Evolutionary conservation across 768 basidiomycete species (phyloP).

Genomic region (Cantharellus cinnabarinus): DNA sequence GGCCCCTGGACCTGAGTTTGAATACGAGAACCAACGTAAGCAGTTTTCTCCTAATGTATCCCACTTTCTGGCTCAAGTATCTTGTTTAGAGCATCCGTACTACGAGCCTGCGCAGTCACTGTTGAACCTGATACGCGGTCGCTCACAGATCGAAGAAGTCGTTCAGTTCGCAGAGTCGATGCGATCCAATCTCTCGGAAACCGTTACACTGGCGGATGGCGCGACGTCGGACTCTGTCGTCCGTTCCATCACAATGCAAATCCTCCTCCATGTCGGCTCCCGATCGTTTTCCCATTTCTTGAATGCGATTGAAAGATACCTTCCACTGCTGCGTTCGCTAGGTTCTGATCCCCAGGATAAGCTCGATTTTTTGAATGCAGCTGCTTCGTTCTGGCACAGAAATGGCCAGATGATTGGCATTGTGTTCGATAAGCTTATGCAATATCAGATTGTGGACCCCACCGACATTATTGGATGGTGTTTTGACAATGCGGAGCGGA

Average conservation of each 20-base stretch:
- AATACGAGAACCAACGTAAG: slow-evolving; percentile 64
- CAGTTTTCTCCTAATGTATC: slow-evolving; percentile 1
- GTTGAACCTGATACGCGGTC: slow-evolving; percentile 60
- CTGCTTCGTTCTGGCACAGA: slow-evolving; percentile 62
- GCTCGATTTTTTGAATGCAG: slow-evolving; percentile 47
- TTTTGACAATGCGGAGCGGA: slow-evolving; percentile 22
- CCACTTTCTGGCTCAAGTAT: not conserved
- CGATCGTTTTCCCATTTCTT: slow-evolving; percentile 95
- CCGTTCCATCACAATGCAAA: slow-evolving; percentile 69
- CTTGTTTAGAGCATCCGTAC: slow-evolving; percentile 41
- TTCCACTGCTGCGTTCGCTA: slow-evolving; percentile 41
- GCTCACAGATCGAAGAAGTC: slow-evolving; percentile 63
- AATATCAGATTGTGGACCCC: slow-evolving; percentile 93
- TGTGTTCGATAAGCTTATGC: slow-evolving; percentile 94
- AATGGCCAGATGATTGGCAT: slow-evolving; percentile 77
- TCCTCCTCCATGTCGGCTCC: slow-evolving; percentile 75
- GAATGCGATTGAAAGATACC: slow-evolving; percentile 91
- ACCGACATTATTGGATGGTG: slow-evolving; percentile 77
- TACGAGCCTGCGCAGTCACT: slow-evolving; percentile 63
- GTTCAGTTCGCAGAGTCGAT: slow-evolving; percentile 51
- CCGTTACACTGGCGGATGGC: slow-evolving; percentile 23
- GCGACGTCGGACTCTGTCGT: slow-evolving; percentile 18
- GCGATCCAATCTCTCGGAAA: slow-evolving; percentile 42
- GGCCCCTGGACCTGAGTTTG: slow-evolving; percentile 60
- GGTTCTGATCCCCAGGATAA: slow-evolving; percentile 38